These are phyloP conservation scores for Glebionis coronaria DNA, from an alignment of 129 eudicot species.

Conservation along the genomic window DNA sequence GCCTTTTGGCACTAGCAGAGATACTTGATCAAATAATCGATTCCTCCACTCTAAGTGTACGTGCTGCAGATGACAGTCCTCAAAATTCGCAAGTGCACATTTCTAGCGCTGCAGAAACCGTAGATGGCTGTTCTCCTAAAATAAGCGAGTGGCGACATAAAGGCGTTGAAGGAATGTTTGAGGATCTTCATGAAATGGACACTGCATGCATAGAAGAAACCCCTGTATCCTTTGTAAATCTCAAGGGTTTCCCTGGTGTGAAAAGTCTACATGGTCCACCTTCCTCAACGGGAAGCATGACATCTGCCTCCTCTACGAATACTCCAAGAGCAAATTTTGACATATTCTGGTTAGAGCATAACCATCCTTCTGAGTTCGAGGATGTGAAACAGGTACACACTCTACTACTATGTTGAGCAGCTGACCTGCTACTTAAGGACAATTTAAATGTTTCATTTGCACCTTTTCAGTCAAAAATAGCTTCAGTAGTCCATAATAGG, in stretches of 20 bases:
- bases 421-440: not conserved
- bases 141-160: slow-evolving; percentile 68
- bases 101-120: slow-evolving; percentile 11
- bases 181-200: slow-evolving; percentile 95
- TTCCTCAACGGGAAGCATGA: slow-evolving; percentile 76
- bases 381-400: slow-evolving; percentile 64
- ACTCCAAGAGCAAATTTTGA: slow-evolving; percentile 79
- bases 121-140: slow-evolving; percentile 66
- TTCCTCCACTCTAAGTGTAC: slow-evolving; percentile 42
- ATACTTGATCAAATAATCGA: slow-evolving; percentile 69
- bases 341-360: slow-evolving; percentile 65
- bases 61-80: slow-evolving; percentile 49
- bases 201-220: slow-evolving; percentile 85
- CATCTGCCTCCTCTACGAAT: slow-evolving; percentile 73
- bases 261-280: slow-evolving; percentile 65
- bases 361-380: slow-evolving; percentile 61
- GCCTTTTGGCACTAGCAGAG: slow-evolving; percentile 66
- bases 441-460: too few species aligned
- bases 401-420: slow-evolving; percentile 8
- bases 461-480: too few species aligned
- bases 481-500: too few species aligned
- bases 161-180: slow-evolving; percentile 89
- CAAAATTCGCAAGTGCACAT: slow-evolving; percentile 42
- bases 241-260: slow-evolving; percentile 52
- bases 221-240: slow-evolving; percentile 34